Evolutionary conservation across 116 monocot species (phyloP).

Genomic region (Cymodocea nodosa): DNA sequence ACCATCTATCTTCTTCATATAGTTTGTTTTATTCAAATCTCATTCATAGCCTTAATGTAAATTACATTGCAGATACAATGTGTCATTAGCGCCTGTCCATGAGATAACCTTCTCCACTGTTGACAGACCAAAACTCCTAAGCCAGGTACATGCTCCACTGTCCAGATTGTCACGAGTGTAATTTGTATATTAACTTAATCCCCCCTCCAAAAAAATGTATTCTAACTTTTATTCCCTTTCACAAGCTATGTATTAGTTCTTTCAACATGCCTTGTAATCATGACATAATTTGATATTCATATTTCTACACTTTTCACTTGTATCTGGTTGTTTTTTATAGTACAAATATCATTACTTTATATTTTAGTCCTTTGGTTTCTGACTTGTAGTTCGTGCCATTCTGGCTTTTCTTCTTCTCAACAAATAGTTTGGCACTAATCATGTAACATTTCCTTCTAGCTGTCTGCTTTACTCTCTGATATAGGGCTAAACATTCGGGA

Average conservation of each 20-base stretch:
- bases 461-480: conserved; percentile 86
- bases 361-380: not conserved
- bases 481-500: conserved; percentile 90
- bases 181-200: too few relatives aligned
- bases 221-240: too few relatives aligned
- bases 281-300: not conserved
- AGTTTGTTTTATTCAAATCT: not conserved
- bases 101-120: conserved; percentile 87
- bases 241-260: not conserved
- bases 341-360: not conserved
- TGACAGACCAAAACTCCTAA: conserved; percentile 95
- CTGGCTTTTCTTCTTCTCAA: not conserved
- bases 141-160: conserved; percentile 39
- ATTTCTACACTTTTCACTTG: not conserved
- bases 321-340: not conserved
- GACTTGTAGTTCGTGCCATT: too few relatives aligned
- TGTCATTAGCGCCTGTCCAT: conserved; percentile 35
- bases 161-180: too few relatives aligned
- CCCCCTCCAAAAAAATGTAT: too few relatives aligned
- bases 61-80: conserved; percentile 42
- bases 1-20: too few relatives aligned
- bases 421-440: not conserved
- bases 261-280: not conserved
- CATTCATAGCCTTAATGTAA: not conserved
- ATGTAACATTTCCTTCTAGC: conserved; percentile 21